Base-by-base conservation (phyloP, 78 protist species). In the Pigoraptor vietnamica region DNA sequence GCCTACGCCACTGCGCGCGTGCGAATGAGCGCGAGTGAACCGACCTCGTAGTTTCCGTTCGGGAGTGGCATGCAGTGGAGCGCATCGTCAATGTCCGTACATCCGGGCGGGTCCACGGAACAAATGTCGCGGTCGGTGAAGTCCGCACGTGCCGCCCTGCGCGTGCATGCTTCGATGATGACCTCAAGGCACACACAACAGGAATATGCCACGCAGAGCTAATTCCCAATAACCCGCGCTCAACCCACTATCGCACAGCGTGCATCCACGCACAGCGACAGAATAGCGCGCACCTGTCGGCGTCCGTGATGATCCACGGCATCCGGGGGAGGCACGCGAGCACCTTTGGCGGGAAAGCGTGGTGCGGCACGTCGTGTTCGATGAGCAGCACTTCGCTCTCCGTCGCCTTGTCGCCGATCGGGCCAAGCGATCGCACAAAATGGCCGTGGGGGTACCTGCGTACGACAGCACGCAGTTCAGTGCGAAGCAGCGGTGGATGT, bases 71-170 rank as follows among this genome's bases (percentile, higher is more conserved):
- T 93, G 23, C 81, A 79, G 84, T 98, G 99, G 39, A 99, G 91
- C 0, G 99, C 99, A 67, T 99, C 99, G 89, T 99, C 99, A 81
- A 99, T 98, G 93, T 99, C 99, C 56, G 94, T 96, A 90, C 99
- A 97, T 2, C 99, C 99, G 0, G 89, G 39, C 19, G 89, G 55
- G 48, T 86, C 89, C 1, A 37, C 55, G 35, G 48, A 86, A 25
- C 89, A 86, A 14, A 35, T 38, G 21, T 37, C 48, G 56, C 9
- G 39, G 89, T 37, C 23, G 39, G 48, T 10, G 2, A 82, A 21
- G 38, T 82, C 87, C 14, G 37, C 37, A 2, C 87, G 87, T 37
- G 21, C 38, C 38, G 35, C 87, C 2, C 1, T n/a, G n/a, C n/a
- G n/a, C n/a, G n/a, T n/a, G n/a, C n/a, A n/a, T n/a, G n/a, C n/a